Evolutionary conservation across 257 asterid species (phyloP).

Genomic region (Paraleonurus japonicus): DNA sequence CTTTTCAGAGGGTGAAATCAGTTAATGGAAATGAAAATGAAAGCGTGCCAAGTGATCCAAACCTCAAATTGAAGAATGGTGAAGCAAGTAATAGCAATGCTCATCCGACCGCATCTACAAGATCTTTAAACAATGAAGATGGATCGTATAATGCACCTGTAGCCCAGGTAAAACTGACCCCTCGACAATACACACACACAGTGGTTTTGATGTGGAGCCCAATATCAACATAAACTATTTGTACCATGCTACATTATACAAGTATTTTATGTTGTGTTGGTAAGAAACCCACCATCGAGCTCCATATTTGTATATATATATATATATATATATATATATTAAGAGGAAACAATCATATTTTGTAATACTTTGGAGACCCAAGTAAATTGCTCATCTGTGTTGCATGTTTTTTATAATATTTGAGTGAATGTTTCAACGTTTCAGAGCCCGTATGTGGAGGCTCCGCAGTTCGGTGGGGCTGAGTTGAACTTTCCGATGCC

Average conservation of each 20-base stretch:
- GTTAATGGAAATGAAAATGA: conserved; percentile 54
- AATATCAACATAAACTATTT: no score
- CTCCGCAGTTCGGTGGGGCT: conserved; percentile 62
- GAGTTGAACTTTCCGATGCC: conserved; percentile 75
- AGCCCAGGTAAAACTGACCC: conserved; percentile 46
- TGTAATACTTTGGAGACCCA: background rate
- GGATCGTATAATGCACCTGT: conserved; percentile 29
- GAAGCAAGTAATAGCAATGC: conserved; percentile 42
- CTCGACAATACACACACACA: no score
- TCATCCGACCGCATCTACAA: conserved; percentile 46
- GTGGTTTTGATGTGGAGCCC: no score
- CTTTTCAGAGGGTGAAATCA: conserved; percentile 68
- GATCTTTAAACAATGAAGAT: conserved; percentile 46
- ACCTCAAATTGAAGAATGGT: conserved; percentile 50
- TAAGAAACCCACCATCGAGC: no score
- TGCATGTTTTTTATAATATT: background rate
- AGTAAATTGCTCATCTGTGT: background rate
- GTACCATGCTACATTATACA: no score
- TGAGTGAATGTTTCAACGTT: background rate
- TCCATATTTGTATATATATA: no score
- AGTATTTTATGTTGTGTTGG: no score
- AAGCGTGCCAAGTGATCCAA: conserved; percentile 32
- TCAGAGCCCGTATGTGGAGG: conserved; percentile 96
- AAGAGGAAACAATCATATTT: background rate
- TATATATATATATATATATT: no score